Evolutionary conservation across 768 basidiomycete genomes (phyloP).

Genomic region (Suillus luteus): DNA sequence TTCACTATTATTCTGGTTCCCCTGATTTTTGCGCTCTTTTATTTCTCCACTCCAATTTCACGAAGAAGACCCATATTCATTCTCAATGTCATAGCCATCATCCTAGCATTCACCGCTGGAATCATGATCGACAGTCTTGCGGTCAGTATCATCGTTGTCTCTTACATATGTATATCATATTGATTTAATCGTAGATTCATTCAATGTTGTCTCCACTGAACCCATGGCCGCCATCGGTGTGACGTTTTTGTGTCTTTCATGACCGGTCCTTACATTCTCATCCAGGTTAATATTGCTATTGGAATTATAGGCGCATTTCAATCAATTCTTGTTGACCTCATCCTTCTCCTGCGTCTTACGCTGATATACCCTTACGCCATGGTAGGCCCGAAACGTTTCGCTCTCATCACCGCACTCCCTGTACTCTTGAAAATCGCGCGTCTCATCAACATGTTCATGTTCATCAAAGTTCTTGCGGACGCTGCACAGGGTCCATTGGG

Average conservation of each 20-base stretch:
- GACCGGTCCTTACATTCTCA: slow-evolving; percentile 8
- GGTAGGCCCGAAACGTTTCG: slow-evolving; percentile 18
- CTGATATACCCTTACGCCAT: slow-evolving; percentile 35
- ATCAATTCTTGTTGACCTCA: slow-evolving; percentile 37
- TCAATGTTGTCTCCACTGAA: not conserved
- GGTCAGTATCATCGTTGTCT: slow-evolving; percentile 14
- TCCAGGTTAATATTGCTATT: slow-evolving; percentile 21
- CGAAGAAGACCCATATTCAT: slow-evolving; percentile 26
- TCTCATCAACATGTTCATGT: slow-evolving; percentile 12
- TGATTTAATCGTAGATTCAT: slow-evolving; percentile 1
- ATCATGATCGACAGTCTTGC: slow-evolving; percentile 5
- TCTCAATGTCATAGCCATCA: slow-evolving; percentile 27
- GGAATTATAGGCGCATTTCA: slow-evolving; percentile 26
- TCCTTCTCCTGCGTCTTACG: slow-evolving; percentile 40
- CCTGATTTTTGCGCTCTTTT: slow-evolving; percentile 22
- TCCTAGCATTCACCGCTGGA: slow-evolving; percentile 16
- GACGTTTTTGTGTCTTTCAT: not conserved
- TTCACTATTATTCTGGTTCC: not conserved
- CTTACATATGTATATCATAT: no score
- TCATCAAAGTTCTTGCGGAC: slow-evolving; percentile 6
- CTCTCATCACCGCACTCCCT: slow-evolving; percentile 31
- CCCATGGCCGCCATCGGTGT: not conserved
- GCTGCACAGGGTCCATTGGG: slow-evolving; percentile 7
- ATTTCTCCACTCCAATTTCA: slow-evolving; percentile 26
- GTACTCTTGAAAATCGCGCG: slow-evolving; percentile 35